Evolutionary conservation across 352 stramenopile genomes (phyloP).

Genomic region (Bremia lactucae): DNA sequence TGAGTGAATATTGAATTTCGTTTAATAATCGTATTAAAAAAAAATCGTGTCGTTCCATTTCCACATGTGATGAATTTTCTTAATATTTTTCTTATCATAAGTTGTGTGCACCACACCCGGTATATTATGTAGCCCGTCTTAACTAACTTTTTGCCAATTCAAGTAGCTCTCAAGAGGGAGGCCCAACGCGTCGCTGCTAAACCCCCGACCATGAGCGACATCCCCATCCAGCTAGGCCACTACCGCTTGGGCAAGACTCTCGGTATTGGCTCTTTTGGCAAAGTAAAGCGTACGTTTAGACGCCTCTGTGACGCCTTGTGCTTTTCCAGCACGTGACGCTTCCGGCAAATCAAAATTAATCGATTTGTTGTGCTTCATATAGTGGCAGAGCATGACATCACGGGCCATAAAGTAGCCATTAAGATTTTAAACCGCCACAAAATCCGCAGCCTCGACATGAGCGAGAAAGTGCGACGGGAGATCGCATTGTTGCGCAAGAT

Average conservation of each 20-base stretch:
- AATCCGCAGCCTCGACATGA: constrained; percentile 98
- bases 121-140: too few relatives aligned
- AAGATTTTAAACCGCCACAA: constrained; percentile 99
- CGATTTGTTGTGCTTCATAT: not conserved
- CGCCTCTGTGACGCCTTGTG: not conserved
- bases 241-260: constrained; percentile 99
- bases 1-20: too few relatives aligned
- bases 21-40: too few relatives aligned
- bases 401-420: constrained; percentile 97
- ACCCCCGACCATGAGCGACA: constrained; percentile 69
- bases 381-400: constrained; percentile 97
- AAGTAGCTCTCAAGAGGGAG: too few relatives aligned
- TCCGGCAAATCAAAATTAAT: not conserved
- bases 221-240: constrained; percentile 92
- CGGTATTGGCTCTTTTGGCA: constrained; percentile 98
- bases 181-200: too few relatives aligned
- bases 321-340: not conserved
- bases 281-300: constrained; percentile 88
- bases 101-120: too few relatives aligned
- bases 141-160: too few relatives aligned
- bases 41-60: too few relatives aligned
- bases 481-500: constrained; percentile 98
- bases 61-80: too few relatives aligned
- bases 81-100: too few relatives aligned
- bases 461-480: constrained; percentile 98